Evolutionary conservation across 176 grass and related monocot species (phyloP).

Genomic region (Raddia guianensis): DNA sequence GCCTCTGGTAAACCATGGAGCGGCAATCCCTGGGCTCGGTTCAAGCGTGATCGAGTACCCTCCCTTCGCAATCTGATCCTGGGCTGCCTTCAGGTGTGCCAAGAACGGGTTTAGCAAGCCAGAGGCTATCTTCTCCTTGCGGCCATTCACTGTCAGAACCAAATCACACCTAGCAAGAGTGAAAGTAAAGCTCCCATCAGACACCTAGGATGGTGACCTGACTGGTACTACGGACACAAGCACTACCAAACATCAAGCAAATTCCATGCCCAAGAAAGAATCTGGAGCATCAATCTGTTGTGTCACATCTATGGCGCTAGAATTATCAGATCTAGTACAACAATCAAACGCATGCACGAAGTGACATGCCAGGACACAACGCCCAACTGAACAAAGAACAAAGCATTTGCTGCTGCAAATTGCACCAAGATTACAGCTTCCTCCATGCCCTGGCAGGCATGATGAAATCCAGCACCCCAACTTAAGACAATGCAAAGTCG

Average conservation of each 20-base stretch:
- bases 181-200: no score
- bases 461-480: no score
- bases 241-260: conserved; percentile 7
- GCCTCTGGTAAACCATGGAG: conserved; percentile 86
- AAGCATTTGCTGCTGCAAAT: conserved; percentile 5
- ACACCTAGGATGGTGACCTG: neutral
- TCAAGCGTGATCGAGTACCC: conserved; percentile 88
- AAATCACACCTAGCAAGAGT: conserved; percentile 74
- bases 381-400: conserved; percentile 1
- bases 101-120: conserved; percentile 89
- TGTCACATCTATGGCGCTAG: neutral
- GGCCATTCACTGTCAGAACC: conserved; percentile 70
- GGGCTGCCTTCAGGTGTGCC: conserved; percentile 76
- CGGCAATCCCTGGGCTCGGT: conserved; percentile 47
- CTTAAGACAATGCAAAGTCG: no score
- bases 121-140: conserved; percentile 84
- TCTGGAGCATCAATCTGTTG: neutral
- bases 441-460: no score
- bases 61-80: conserved; percentile 89
- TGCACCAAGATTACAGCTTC: conserved; percentile 8
- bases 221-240: conserved; percentile 4
- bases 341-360: neutral
- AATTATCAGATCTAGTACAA: conserved; percentile 33
- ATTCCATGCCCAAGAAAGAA: neutral
- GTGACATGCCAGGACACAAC: neutral